Evolutionary conservation across 176 grass and related monocot species (phyloP).

Genomic region (Zoysia pacifica): DNA sequence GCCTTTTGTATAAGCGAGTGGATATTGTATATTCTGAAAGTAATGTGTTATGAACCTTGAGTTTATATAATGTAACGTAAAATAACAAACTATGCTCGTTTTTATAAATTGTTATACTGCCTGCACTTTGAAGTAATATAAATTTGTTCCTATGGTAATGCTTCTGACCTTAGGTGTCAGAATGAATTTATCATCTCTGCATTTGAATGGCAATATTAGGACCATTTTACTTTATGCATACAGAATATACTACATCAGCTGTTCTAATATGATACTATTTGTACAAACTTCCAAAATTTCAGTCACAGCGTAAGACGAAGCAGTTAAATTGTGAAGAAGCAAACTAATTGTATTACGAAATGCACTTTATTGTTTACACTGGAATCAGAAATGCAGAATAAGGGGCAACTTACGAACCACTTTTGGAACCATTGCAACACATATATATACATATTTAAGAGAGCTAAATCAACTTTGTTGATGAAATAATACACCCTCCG

Average conservation of each 20-base stretch:
- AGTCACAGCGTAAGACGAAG: background rate
- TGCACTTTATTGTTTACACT: slow-evolving; percentile 25
- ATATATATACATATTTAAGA: slow-evolving; percentile 48
- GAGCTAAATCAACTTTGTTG: slow-evolving; percentile 19
- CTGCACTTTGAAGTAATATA: background rate
- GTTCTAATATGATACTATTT: background rate
- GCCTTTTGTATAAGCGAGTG: background rate
- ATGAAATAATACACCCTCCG: background rate
- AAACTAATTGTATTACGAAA: background rate
- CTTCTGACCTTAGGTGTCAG: background rate
- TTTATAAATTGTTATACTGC: background rate
- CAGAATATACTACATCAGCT: background rate
- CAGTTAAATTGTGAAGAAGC: background rate
- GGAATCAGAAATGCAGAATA: slow-evolving; percentile 18
- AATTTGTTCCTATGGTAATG: background rate
- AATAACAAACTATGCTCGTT: background rate
- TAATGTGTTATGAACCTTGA: background rate
- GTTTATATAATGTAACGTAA: background rate
- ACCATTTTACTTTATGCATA: background rate
- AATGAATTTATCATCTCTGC: background rate
- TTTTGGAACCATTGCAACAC: slow-evolving; percentile 9
- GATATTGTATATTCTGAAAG: background rate
- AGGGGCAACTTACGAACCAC: slow-evolving; percentile 17
- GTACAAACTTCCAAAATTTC: background rate
- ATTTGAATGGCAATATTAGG: background rate